phyloP scores from a whole-genome alignment of 1,284 basidiomycete species.

The Microbotryum intermedium region DNA sequence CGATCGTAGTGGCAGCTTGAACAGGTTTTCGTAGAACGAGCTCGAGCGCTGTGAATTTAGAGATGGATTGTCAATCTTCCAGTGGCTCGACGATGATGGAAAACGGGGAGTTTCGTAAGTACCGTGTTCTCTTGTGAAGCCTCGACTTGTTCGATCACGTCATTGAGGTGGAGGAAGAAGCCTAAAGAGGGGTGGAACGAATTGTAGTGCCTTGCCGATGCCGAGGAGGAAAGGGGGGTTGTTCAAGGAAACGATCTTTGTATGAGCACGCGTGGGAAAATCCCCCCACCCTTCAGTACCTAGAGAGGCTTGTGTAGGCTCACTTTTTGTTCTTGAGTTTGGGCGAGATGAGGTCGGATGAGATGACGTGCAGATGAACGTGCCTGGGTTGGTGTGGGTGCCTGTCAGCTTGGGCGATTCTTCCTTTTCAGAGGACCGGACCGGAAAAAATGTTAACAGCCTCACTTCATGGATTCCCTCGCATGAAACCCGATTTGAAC shows the following conservation, averaged over 20 bases:
- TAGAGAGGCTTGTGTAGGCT: background rate
- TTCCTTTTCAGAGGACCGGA: background rate
- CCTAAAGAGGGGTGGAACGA: slow-evolving; percentile 80
- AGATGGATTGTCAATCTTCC: too few species aligned
- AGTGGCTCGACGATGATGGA: too few species aligned
- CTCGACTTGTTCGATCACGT: slow-evolving; percentile 68
- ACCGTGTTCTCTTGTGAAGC: slow-evolving; percentile 11
- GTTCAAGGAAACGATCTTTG: background rate
- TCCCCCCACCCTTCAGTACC: too few species aligned
- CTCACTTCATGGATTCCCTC: slow-evolving; percentile 51
- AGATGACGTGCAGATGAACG: slow-evolving; percentile 78
- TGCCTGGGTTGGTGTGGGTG: slow-evolving; percentile 60
- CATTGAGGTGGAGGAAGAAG: slow-evolving; percentile 72
- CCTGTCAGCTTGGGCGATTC: background rate
- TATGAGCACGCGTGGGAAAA: too few species aligned
- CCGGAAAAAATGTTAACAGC: slow-evolving; percentile 12
- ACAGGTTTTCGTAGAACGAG: too few species aligned
- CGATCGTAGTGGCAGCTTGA: too few species aligned
- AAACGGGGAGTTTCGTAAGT: too few species aligned
- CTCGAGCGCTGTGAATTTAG: too few species aligned
- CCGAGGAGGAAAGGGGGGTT: background rate
- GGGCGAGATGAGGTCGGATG: slow-evolving; percentile 61
- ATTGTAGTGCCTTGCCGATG: slow-evolving; percentile 71
- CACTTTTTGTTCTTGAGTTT: slow-evolving; percentile 69
- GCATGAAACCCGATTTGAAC: slow-evolving; percentile 81